Conservation (phyloP, 2,329 filamentous ascomycete genomes). For the Cladophialophora bantiana region DNA sequence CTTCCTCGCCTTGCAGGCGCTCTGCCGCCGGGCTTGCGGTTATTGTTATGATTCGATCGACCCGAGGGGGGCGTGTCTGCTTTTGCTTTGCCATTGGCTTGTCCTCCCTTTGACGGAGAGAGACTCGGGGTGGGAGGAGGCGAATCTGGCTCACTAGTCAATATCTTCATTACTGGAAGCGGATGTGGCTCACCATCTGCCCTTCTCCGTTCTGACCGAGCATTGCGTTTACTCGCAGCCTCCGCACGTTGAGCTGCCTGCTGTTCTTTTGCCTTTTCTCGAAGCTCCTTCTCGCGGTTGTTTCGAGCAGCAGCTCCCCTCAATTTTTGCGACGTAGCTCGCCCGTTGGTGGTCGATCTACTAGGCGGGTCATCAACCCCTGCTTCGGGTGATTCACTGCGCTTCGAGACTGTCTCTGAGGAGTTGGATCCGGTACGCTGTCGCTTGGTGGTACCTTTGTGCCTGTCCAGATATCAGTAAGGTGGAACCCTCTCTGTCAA, state of each 20-base stretch:
- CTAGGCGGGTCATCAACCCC: constrained; percentile 69
- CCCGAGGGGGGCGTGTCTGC: constrained; percentile 51
- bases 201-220: constrained; percentile 78
- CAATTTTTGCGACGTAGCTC: constrained; percentile 57
- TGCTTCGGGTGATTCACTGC: constrained; percentile 48
- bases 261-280: constrained; percentile 67
- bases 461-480: constrained; percentile 57
- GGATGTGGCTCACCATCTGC: constrained; percentile 69
- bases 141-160: constrained; percentile 62
- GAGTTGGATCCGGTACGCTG: constrained; percentile 83
- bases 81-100: constrained; percentile 51
- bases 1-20: constrained; percentile 72
- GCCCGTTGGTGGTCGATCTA: constrained; percentile 47
- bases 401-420: constrained; percentile 63
- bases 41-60: constrained; percentile 57
- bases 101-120: constrained; percentile 56
- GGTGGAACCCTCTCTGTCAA: not conserved
- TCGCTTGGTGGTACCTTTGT: constrained; percentile 75
- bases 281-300: constrained; percentile 57
- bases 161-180: not conserved
- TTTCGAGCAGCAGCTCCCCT: constrained; percentile 63
- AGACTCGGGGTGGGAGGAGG: constrained; percentile 71
- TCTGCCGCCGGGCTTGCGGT: constrained; percentile 67
- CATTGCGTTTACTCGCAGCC: constrained; percentile 79
- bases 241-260: constrained; percentile 74